These are phyloP conservation scores for Cucurbita pepo DNA, from an alignment of 306 rosid species.

Conservation along the genomic window DNA sequence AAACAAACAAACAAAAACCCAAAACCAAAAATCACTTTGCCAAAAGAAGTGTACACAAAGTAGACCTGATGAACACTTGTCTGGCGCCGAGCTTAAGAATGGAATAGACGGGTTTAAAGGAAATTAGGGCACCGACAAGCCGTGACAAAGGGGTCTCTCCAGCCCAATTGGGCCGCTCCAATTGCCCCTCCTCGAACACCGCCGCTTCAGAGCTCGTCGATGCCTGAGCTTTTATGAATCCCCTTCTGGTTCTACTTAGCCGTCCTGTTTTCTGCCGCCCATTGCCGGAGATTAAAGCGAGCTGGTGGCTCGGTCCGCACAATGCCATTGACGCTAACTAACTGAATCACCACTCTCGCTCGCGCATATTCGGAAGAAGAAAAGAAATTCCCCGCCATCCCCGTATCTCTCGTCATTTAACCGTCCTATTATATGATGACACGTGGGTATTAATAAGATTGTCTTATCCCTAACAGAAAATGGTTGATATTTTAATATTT, in stretches of 20 bases:
- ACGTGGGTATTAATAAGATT: slow-evolving; percentile 22
- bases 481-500: too few species aligned
- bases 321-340: slow-evolving; percentile 15
- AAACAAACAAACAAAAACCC: not conserved
- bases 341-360: not conserved
- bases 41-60: not conserved
- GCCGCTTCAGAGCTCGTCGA: slow-evolving; percentile 17
- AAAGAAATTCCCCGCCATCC: not conserved
- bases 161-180: slow-evolving; percentile 33
- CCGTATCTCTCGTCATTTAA: slow-evolving; percentile 5
- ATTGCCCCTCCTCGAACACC: slow-evolving; percentile 26
- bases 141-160: slow-evolving; percentile 51
- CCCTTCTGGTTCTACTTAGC: not conserved
- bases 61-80: slow-evolving; percentile 41
- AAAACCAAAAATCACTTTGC: not conserved
- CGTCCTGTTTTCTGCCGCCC: slow-evolving; percentile 1
- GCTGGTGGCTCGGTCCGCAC: slow-evolving; percentile 16
- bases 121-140: slow-evolving; percentile 30
- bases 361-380: not conserved
- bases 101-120: slow-evolving; percentile 49
- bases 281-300: slow-evolving; percentile 8
- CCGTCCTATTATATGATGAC: slow-evolving; percentile 13
- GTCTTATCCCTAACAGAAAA: not conserved
- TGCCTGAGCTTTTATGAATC: not conserved
- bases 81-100: slow-evolving; percentile 52